Evolutionary conservation across 768 basidiomycete species (phyloP).

Genomic region (Tephrocybe rancida): DNA sequence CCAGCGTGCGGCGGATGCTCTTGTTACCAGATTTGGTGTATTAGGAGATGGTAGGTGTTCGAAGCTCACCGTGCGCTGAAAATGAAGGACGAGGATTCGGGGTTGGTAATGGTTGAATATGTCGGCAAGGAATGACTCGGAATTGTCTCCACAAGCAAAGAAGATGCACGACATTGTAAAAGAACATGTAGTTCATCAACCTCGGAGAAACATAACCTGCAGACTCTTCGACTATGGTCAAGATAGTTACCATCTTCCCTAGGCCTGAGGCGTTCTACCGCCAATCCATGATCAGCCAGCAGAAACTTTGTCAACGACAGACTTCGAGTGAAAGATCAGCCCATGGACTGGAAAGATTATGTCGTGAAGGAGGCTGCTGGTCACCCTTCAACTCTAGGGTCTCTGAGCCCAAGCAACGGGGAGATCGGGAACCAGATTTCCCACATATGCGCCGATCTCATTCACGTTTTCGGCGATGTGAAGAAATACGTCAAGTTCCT

Average conservation of each 20-base stretch:
- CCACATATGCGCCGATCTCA: conserved; percentile 12
- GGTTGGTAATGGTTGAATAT: conserved; percentile 20
- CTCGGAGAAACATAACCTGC: too few relatives aligned
- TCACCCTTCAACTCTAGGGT: not conserved
- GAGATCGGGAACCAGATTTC: conserved; percentile 6
- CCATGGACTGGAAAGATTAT: conserved; percentile 7
- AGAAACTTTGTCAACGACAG: not conserved
- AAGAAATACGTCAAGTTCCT: conserved; percentile 20
- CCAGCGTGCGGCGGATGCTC: conserved; percentile 19
- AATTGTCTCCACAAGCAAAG: too few relatives aligned
- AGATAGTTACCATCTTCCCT: too few relatives aligned
- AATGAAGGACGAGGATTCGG: conserved; percentile 53
- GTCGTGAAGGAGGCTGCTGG: conserved; percentile 6
- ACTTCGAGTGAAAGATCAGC: not conserved
- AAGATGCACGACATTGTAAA: too few relatives aligned
- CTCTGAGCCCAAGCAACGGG: not conserved
- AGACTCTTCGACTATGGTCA: too few relatives aligned
- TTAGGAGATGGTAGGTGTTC: not conserved
- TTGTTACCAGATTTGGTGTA: conserved; percentile 10
- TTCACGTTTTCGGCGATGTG: conserved; percentile 17
- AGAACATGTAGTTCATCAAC: too few relatives aligned
- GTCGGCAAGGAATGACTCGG: conserved; percentile 42
- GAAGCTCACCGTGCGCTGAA: conserved; percentile 44
- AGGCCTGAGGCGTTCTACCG: too few relatives aligned
- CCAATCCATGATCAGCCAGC: too few relatives aligned